These are phyloP conservation scores for Arthrobotrys pseudoclavata DNA, from an alignment of 2,329 filamentous ascomycete species.

Conservation along the genomic window DNA sequence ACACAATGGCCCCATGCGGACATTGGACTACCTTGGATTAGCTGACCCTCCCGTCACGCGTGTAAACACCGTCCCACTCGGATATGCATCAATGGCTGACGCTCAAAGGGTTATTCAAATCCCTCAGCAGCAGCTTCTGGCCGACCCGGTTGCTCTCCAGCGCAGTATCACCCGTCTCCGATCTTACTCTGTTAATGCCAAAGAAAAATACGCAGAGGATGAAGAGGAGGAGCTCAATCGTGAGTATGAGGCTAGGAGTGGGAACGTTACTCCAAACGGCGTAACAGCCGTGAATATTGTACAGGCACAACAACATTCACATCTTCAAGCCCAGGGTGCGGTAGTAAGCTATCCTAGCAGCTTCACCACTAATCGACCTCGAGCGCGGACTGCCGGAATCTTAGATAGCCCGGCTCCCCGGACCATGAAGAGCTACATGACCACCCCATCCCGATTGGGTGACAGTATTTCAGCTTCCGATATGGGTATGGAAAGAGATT, in stretches of 20 bases:
- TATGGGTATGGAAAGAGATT: conserved; percentile 71
- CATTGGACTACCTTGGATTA: conserved; percentile 93
- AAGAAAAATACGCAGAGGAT: conserved; percentile 93
- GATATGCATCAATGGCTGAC: conserved; percentile 67
- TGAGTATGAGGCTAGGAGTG: conserved; percentile 73
- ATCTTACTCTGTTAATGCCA: conserved; percentile 98
- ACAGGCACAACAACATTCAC: conserved; percentile 74
- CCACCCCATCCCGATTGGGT: conserved; percentile 81
- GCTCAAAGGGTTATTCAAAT: conserved; percentile 70
- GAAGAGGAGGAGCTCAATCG: conserved; percentile 78
- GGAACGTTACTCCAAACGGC: conserved; percentile 72
- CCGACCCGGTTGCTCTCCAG: conserved; percentile 79
- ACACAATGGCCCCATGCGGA: conserved; percentile 87
- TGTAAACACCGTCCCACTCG: conserved; percentile 74
- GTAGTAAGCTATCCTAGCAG: conserved; percentile 71
- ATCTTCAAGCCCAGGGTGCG: conserved; percentile 67
- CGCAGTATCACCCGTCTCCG: conserved; percentile 88
- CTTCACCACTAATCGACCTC: conserved; percentile 83
- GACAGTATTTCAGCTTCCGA: conserved; percentile 82
- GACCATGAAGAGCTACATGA: conserved; percentile 79
- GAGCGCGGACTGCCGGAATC: conserved; percentile 91
- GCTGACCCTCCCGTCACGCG: conserved; percentile 88
- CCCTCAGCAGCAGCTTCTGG: conserved; percentile 74
- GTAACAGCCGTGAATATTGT: conserved; percentile 73
- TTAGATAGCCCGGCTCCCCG: conserved; percentile 81